Evolutionary conservation across 495 filamentous ascomycete species (phyloP), one percentile per base, ranked within the genome.

Genomic region (Bathelium albidoporum): DNA sequence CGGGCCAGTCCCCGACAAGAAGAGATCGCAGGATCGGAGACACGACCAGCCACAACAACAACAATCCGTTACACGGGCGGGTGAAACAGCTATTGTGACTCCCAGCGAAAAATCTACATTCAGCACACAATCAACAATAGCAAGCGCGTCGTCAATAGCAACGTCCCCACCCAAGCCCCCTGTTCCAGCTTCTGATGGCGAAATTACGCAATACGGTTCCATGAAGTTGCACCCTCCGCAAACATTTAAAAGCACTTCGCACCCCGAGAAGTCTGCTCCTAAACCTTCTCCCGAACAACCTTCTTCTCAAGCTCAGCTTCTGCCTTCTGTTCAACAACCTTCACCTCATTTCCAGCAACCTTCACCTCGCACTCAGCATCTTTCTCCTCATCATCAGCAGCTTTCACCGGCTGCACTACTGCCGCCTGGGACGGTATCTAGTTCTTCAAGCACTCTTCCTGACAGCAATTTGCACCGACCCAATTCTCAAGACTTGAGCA

Each of bases 1-100:
- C 66, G 92, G 89, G 0, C 81, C 85, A 52, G 73, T 84, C 5
- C 88, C 88, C 2, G 80, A 89, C 52, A 86, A 85, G 39, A 82
- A 81, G 58, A 69, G 71, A 29, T 55, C 49, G 58, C 68, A 71
- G 31, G 70, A 74, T 62, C 53, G 67, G 32, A 28, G 79, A 73
- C 63, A 75, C 73, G 14, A 83, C 81, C 9, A 43, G 20, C 5
- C 16, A 20, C 31, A 36, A 43, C 49, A 31, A 18, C 62, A 62
- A n/a, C 59, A 63, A 44, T 24, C 67, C 24, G 61, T 58, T 49
- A 68, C 64, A 11, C 61, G 66, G 16, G 66, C 69, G 26, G 73
- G 63, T 61, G 39, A 68, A 65, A 44, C 65, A 16, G 55, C 59
- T n/a, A 59, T 59, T 31, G 36, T 61, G 20, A 24, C 18, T 22